Evolutionary conservation across 768 basidiomycete genomes (phyloP).

Genomic region (Agaricus subrufescens): DNA sequence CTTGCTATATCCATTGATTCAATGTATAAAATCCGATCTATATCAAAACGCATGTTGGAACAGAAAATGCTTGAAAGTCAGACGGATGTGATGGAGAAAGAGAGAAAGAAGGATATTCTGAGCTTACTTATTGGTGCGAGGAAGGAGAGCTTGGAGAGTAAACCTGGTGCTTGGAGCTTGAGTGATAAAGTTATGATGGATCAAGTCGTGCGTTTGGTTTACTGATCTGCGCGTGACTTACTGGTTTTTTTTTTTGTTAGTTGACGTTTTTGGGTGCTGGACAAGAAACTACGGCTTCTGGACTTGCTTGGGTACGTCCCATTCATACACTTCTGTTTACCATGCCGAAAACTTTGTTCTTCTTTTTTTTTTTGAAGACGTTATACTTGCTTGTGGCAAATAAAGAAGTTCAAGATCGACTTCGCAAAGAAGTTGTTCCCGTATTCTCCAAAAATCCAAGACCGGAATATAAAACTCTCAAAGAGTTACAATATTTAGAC

Average conservation of each 20-base stretch:
- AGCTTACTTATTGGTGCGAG: constrained; percentile 42
- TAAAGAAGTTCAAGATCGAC: constrained; percentile 34
- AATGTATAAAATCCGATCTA: constrained; percentile 36
- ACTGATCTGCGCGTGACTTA: neutral
- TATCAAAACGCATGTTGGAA: constrained; percentile 36
- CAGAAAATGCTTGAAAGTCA: constrained; percentile 34
- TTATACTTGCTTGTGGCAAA: constrained; percentile 43
- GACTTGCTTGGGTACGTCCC: constrained; percentile 34
- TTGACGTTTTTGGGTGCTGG: constrained; percentile 40
- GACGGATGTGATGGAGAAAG: constrained; percentile 27
- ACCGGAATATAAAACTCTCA: constrained; percentile 36
- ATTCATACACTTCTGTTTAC: too few species aligned
- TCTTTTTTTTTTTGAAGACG: constrained; percentile 18
- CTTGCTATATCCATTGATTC: constrained; percentile 24
- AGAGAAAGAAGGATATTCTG: constrained; percentile 48
- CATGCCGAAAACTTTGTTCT: too few species aligned
- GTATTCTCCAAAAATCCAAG: constrained; percentile 26
- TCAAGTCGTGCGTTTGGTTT: constrained; percentile 35
- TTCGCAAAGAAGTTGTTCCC: constrained; percentile 40
- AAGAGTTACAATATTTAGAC: constrained; percentile 36
- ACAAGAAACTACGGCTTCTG: constrained; percentile 34
- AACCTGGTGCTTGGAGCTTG: constrained; percentile 33
- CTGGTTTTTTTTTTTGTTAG: constrained; percentile 13
- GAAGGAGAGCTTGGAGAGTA: constrained; percentile 29
- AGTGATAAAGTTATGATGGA: constrained; percentile 46